Conservation (phyloP, 2,329 filamentous ascomycete genomes). For the Diaporthe sp. region DNA sequence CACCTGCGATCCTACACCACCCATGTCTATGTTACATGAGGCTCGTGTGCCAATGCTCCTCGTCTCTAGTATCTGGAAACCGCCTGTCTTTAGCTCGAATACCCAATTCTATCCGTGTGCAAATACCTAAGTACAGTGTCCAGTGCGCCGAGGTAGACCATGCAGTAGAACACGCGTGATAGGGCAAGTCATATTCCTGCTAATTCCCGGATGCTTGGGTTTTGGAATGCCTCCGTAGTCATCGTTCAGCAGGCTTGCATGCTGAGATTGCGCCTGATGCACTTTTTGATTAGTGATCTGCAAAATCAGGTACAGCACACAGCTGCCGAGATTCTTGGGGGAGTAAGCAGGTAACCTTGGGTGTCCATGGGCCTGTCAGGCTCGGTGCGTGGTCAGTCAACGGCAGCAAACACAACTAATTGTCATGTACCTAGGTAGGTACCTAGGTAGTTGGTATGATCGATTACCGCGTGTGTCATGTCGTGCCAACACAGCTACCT, state of each 20-base stretch:
- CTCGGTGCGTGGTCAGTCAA: background rate
- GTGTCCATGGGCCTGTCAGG: background rate
- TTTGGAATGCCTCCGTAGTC: background rate
- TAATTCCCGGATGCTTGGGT: background rate
- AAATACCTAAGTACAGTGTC: background rate
- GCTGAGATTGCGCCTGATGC: background rate
- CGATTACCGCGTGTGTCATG: background rate
- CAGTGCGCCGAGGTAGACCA: background rate
- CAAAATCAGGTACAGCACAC: background rate
- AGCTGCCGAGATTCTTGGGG: background rate
- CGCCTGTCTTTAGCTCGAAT: slow-evolving; percentile 16
- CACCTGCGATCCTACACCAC: background rate
- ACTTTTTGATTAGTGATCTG: background rate
- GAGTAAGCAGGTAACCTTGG: background rate
- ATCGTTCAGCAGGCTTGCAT: too few species aligned
- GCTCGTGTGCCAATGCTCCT: background rate
- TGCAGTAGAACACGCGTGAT: background rate
- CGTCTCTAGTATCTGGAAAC: background rate
- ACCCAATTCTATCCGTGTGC: background rate
- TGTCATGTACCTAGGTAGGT: background rate
- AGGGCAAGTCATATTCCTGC: background rate
- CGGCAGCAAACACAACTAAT: background rate
- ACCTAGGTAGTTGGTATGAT: background rate
- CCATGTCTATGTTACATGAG: slow-evolving; percentile 8
- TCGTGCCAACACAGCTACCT: background rate